These are phyloP conservation scores for Solanum paucissectum DNA, from an alignment of 257 asterid genomes.

Conservation along the genomic window DNA sequence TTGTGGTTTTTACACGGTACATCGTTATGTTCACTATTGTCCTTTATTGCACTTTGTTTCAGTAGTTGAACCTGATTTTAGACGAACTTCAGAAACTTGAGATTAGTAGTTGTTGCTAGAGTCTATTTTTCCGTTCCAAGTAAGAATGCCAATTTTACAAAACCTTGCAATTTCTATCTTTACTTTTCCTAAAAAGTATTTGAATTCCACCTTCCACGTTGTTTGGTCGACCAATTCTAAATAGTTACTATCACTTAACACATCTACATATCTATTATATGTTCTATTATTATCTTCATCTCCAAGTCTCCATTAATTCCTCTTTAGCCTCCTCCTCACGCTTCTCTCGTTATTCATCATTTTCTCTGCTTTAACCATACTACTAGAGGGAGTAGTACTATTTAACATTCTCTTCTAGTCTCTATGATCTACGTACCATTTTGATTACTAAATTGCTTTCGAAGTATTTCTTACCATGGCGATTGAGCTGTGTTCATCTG, in stretches of 20 bases:
- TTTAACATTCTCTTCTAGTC: background rate
- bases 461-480: conserved; percentile 16
- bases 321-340: background rate
- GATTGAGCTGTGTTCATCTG: conserved; percentile 33
- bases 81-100: too few relatives aligned
- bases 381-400: background rate
- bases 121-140: too few relatives aligned
- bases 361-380: background rate
- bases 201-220: background rate
- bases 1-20: too few relatives aligned
- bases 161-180: background rate
- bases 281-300: background rate
- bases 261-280: background rate
- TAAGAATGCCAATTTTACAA: background rate
- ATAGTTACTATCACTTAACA: background rate
- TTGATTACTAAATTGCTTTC: background rate
- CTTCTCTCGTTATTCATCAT: background rate
- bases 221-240: background rate
- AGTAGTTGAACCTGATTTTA: too few relatives aligned
- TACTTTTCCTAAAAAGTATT: background rate
- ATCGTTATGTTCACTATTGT: too few relatives aligned
- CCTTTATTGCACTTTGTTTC: too few relatives aligned
- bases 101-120: too few relatives aligned
- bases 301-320: background rate
- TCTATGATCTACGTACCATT: background rate